Percentiles rank a stretch among this genome's conserved stretches.
Conservation (phyloP, 192 early-diverging fungal species). For the Coemansia sp. region DNA sequence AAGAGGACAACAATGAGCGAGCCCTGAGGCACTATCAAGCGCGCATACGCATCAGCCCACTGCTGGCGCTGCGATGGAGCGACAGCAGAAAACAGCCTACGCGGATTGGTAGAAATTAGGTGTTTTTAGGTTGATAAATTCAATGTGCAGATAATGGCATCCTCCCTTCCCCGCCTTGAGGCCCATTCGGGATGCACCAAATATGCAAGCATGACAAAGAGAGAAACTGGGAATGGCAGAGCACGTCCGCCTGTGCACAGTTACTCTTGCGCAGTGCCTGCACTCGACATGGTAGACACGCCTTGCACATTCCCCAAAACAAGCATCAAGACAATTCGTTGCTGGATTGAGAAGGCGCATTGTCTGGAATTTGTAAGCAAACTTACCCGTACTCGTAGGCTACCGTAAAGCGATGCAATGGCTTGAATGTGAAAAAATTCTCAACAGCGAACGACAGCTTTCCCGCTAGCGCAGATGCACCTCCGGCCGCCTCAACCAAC, state of each 20-base stretch:
- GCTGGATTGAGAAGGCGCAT: not conserved
- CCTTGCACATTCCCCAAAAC: not conserved
- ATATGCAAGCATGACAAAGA: not conserved
- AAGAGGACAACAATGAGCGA: slow-evolving; percentile 44
- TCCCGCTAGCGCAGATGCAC: slow-evolving; percentile 8
- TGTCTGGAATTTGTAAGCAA: slow-evolving; percentile 1
- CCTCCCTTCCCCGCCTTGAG: too few relatives aligned
- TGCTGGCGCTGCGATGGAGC: slow-evolving; percentile 39
- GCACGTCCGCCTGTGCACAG: not conserved
- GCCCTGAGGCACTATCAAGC: slow-evolving; percentile 41
- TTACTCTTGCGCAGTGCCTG: not conserved
- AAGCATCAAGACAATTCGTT: not conserved
- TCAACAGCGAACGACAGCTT: slow-evolving; percentile 37
- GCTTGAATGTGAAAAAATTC: slow-evolving; percentile 32
- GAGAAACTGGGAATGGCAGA: not conserved
- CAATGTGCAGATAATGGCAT: not conserved
- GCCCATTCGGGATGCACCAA: not conserved
- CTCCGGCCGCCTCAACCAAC: slow-evolving; percentile 22
- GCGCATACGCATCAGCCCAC: slow-evolving; percentile 46
- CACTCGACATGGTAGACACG: not conserved
- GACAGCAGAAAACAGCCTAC: slow-evolving; percentile 48
- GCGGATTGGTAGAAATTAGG: not conserved
- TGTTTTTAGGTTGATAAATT: not conserved
- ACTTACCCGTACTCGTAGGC: slow-evolving; percentile 54
- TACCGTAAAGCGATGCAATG: slow-evolving; percentile 31